Percentiles rank a stretch among this genome's conserved stretches.
These are phyloP conservation scores for Quercus berberidifolia DNA, from an alignment of 306 rosid species.

Conservation along the genomic window DNA sequence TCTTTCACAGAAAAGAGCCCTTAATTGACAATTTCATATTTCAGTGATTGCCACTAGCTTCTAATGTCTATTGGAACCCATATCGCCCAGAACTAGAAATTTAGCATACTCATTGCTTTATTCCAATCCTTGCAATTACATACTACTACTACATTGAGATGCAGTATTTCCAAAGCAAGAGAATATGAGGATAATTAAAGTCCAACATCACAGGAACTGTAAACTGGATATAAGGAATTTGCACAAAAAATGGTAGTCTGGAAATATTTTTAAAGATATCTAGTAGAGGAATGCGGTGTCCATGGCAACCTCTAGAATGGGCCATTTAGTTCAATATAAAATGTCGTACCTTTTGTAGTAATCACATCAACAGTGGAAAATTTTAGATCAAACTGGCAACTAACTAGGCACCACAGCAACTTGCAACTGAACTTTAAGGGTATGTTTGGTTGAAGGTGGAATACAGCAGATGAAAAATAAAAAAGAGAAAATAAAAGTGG, in stretches of 20 bases:
- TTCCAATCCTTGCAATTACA: not conserved
- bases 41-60: slow-evolving; percentile 13
- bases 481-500: too few species aligned
- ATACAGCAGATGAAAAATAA: rapidly evolving
- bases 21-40: slow-evolving; percentile 7
- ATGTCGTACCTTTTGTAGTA: not conserved
- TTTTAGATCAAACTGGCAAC: not conserved
- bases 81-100: not conserved
- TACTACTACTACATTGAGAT: not conserved
- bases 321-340: not conserved
- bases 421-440: too few species aligned
- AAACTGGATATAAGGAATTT: slow-evolving; percentile 4
- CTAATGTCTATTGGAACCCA: not conserved
- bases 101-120: not conserved
- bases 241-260: not conserved
- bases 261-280: not conserved
- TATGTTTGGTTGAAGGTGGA: too few species aligned
- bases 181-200: not conserved
- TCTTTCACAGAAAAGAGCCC: slow-evolving; percentile 4
- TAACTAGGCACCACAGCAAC: not conserved
- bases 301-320: slow-evolving; percentile 10
- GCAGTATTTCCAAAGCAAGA: slow-evolving; percentile 5
- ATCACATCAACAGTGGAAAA: not conserved
- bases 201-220: slow-evolving; percentile 13
- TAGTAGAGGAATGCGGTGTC: not conserved